A percentile compares a stretch with the other conserved stretches of the same genome.
Conservation (phyloP, 2,329 filamentous ascomycete genomes). For the Colletotrichum karsti region DNA sequence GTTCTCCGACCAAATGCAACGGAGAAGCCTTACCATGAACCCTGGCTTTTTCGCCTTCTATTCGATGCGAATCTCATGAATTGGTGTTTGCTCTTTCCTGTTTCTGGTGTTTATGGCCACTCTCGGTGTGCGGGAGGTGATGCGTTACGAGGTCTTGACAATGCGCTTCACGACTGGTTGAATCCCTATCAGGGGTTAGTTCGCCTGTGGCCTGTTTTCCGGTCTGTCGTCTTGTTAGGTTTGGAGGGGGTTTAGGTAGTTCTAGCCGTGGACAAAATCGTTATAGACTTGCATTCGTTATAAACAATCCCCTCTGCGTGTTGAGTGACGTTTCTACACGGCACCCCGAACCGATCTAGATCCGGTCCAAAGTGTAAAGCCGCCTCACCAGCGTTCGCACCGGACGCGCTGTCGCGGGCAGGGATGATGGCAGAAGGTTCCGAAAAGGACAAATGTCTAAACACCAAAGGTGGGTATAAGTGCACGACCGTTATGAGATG, state of each 20-base stretch:
- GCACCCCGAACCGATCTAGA: background rate
- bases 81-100: slow-evolving; percentile 19
- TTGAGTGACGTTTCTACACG: background rate
- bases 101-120: slow-evolving; percentile 12
- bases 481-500: background rate
- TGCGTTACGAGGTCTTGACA: slow-evolving; percentile 3
- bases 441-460: slow-evolving; percentile 7
- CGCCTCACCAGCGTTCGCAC: too few relatives aligned
- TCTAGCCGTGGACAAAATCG: slow-evolving; percentile 20
- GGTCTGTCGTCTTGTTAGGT: slow-evolving; percentile 18
- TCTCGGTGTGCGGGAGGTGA: background rate
- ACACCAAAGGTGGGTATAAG: background rate
- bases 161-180: slow-evolving; percentile 14
- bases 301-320: too few relatives aligned
- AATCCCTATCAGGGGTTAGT: slow-evolving; percentile 13
- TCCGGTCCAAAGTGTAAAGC: background rate
- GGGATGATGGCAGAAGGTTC: slow-evolving; percentile 11
- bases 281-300: slow-evolving; percentile 23
- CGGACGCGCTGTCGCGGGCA: slow-evolving; percentile 1
- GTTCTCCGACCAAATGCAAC: slow-evolving; percentile 25
- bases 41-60: slow-evolving; percentile 25
- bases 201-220: background rate
- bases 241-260: slow-evolving; percentile 16
- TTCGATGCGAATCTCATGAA: slow-evolving; percentile 20
- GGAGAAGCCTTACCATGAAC: slow-evolving; percentile 27